Base-by-base conservation (phyloP, 73 alveolate species). In the Paramecium octaurelia region DNA sequence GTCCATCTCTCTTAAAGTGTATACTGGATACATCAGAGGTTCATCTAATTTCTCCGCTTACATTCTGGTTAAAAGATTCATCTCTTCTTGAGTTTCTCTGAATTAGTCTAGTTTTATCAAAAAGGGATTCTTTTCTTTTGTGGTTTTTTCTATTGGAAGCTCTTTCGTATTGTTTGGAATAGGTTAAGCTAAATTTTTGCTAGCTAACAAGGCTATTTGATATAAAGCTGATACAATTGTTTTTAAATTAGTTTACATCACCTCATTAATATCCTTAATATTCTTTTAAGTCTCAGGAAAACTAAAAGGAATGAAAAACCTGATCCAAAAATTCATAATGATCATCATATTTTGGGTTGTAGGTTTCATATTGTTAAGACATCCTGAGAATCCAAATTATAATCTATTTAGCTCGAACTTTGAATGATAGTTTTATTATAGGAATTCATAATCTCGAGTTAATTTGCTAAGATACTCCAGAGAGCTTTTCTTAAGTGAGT, bases 191-290 rank as follows among this genome's bases (percentile, higher is more conserved):
- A 11, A 18, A 40, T 64, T 64, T 46, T 27, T 44, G 9, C 46
- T 12, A 4, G 35, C 24, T 23, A 21, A 2, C 31, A 80, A 43
- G 16, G 57, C 57, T 11, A 80, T 44, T 80, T 80, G 75, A 80
- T 80, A 44, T 44, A 80, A 80, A 23, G 75, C 91, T 31, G 91
- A 80, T 24, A 64, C 44, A 1, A 80, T 21, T n/a, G 91, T 80
- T 46, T 80, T 80, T 9, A 80, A 20, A 80, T 80, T 80, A 4
- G 57, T 80, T 48, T 44, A 40, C 46, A 24, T 40, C 7, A 23
- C 21, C 6, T 80, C 91, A 8, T 10, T 80, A 3, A 80, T 44
- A 40, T 44, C 43, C 8, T 42, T 38, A 12, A 48, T 42, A 44
- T 11, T 27, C 29, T 27, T 80, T 16, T 24, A 24, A 20, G 46